Conservation (phyloP, 768 basidiomycete species). For the Rhodotorula kratochvilovae region DNA sequence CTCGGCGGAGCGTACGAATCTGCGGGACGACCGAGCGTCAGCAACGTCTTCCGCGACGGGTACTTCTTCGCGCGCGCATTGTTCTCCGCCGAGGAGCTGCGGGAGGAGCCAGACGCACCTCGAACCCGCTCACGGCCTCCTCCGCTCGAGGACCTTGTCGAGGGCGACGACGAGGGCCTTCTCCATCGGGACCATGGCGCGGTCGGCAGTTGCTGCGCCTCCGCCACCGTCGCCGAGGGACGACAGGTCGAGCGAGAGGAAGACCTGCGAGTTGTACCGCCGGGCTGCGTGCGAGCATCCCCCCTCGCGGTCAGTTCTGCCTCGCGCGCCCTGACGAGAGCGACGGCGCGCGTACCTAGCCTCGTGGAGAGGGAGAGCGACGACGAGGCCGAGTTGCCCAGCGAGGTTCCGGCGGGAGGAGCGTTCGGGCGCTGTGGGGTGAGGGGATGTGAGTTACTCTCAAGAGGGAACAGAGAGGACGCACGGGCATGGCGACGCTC, state of each 20-base stretch:
- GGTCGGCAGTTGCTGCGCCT: background rate
- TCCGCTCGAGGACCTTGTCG: background rate
- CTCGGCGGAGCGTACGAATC: too few relatives aligned
- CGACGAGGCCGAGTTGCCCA: background rate
- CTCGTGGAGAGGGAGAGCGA: conserved; percentile 20
- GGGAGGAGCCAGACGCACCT: too few relatives aligned
- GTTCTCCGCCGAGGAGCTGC: too few relatives aligned
- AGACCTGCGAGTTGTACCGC: conserved; percentile 35
- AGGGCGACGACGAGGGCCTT: conserved; percentile 5
- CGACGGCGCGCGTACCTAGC: conserved; percentile 2
- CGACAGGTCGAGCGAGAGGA: conserved; percentile 37
- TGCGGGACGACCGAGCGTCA: too few relatives aligned
- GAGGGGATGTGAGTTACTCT: background rate
- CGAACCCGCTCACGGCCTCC: background rate
- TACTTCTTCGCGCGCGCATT: too few relatives aligned
- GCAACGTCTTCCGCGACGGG: too few relatives aligned
- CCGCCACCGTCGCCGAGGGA: background rate
- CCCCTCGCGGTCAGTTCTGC: too few relatives aligned
- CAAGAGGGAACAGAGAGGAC: background rate
- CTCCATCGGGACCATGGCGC: background rate
- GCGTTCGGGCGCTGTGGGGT: background rate
- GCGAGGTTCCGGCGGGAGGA: background rate
- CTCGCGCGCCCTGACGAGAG: too few relatives aligned
- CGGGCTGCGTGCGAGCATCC: conserved; percentile 23
- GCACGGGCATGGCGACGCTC: conserved; percentile 27